These are phyloP conservation scores for Penicillium sp. DNA, from an alignment of 2,329 filamentous ascomycete species.

Conservation along the genomic window DNA sequence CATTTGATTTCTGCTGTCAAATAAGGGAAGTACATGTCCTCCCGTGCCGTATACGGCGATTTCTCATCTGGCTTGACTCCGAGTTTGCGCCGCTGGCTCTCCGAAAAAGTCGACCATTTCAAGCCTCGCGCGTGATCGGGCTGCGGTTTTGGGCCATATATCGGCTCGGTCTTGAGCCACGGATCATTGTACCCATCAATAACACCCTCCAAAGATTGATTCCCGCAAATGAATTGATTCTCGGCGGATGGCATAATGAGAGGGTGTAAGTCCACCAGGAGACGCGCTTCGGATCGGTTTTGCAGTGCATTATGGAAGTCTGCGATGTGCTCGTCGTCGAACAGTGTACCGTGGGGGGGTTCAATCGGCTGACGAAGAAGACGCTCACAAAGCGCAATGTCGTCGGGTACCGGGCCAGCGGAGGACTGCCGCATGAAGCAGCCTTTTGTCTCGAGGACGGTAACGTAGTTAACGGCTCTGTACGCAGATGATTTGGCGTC, in stretches of 20 bases:
- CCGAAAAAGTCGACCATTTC: slow-evolving; percentile 6
- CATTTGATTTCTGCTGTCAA: slow-evolving; percentile 10
- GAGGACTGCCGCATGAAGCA: slow-evolving; percentile 8
- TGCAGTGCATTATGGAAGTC: slow-evolving; percentile 3
- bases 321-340: slow-evolving; percentile 4
- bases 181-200: slow-evolving; percentile 10
- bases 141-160: slow-evolving; percentile 10
- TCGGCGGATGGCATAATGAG: slow-evolving; percentile 8
- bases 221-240: slow-evolving; percentile 7
- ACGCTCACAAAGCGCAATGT: slow-evolving; percentile 8
- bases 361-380: slow-evolving; percentile 6
- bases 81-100: slow-evolving; percentile 10
- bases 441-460: slow-evolving; percentile 3
- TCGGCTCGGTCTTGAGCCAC: slow-evolving; percentile 8
- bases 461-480: slow-evolving; percentile 4
- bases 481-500: slow-evolving; percentile 6
- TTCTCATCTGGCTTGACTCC: slow-evolving; percentile 8
- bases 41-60: slow-evolving; percentile 7
- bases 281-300: slow-evolving; percentile 8
- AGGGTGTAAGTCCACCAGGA: slow-evolving; percentile 6
- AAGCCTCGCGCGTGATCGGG: slow-evolving; percentile 7
- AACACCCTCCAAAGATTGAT: slow-evolving; percentile 2
- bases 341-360: slow-evolving; percentile 1
- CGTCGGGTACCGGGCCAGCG: slow-evolving; percentile 4
- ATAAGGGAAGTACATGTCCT: slow-evolving; percentile 8